Base-by-base conservation (phyloP, 2,329 filamentous ascomycete genomes). In the Fusarium vanettenii region DNA sequence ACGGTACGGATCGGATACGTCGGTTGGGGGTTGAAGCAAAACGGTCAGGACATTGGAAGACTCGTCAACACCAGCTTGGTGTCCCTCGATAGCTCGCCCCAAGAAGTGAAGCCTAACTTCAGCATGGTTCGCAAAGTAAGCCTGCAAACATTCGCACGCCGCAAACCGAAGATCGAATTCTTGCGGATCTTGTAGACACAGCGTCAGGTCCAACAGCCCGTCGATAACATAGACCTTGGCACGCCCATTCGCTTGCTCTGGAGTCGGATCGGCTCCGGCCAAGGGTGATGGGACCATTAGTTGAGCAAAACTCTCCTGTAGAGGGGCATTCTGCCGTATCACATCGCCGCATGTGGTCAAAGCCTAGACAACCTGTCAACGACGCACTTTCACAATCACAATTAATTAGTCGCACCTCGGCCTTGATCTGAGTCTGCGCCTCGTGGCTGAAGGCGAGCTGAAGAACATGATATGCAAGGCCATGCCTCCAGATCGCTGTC, bases 231-330 rank as follows among this genome's bases (percentile, higher is more conserved):
- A 98, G 37, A 96, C 91, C 66, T 90, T 89, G 16, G 87, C 84
- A 11, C 87, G 82, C n/a, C 87, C 88, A 69, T 91, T 90, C 6
- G 82, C 48, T 55, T 86, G 83, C 35, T 84, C 86, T 69, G 85
- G 84, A 59, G 76, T 76, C 11, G 80, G 76, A 55, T 81, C 76
- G 37, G 73, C 66, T 41, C 73, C 56, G 33, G 87, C 85, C 56
- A 90, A 80, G 11, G 92, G 88, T 31, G 91, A 89, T 14, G 88
- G 88, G 4, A 98, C 95, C 78, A 94, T 93, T 50, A 97, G 88
- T 79, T 97, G 93, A 6, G 95, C 96, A 81, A 99, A 98, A 57
- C 89, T 90, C 84, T 98, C 95, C 82, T 99, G 97, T 10, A 98
- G 87, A 6, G 87, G 87, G 27, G 92, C 82, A 80, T 98, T 98